Evolutionary conservation across 2,329 filamentous ascomycete genomes (phyloP), one percentile per base, ranked within the genome.

Genomic region (Calonectria montana): DNA sequence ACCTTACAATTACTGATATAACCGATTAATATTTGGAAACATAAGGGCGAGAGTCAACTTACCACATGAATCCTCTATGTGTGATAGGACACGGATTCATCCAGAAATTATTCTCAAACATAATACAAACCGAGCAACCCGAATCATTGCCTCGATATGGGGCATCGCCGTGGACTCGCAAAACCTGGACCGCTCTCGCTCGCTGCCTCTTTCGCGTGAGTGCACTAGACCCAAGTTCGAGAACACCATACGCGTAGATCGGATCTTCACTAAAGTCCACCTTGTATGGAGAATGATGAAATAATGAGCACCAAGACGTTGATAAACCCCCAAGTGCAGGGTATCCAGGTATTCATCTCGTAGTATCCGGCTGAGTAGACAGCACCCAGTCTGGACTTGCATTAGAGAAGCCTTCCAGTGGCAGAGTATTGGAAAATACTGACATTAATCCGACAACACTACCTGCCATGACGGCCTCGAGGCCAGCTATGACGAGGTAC

Each of bases 301-400:
- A 97, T 87, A 62, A 98, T 91, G 55, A 98, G 86, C 35, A 97
- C 89, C 57, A 98, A 83, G 12, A 96, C 92, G 81, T 95, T 97
- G 82, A 96, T 93, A 80, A 94, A 89, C 1, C 91, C 94, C 96
- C 96, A 98, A 25, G 96, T 89, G 79, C 97, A 93, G 0, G 96
- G 96, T 64, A 97, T 94, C 95, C 95, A 98, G 0, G 96, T 98
- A 55, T 95, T 96, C 95, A 98, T 97, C 78, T 92, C 88, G 81
- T 96, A 97, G 83, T 93, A 94, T 50, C 95, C 96, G 2, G 93
- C 90, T 77, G 91, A 90, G 81, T 97, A 98, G 41, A 96, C 90
- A 10, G 93, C 94, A 15, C 94, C 94, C 23, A 97, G 86, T 61
- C 94, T 96, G 18, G 12, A 6, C 1, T 12, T 59, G 41, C 2